A percentile compares a stretch with the other conserved stretches of the same genome.
These are phyloP conservation scores for Mortierella claussenii DNA, from an alignment of 192 early-diverging fungal species.

Conservation along the genomic window DNA sequence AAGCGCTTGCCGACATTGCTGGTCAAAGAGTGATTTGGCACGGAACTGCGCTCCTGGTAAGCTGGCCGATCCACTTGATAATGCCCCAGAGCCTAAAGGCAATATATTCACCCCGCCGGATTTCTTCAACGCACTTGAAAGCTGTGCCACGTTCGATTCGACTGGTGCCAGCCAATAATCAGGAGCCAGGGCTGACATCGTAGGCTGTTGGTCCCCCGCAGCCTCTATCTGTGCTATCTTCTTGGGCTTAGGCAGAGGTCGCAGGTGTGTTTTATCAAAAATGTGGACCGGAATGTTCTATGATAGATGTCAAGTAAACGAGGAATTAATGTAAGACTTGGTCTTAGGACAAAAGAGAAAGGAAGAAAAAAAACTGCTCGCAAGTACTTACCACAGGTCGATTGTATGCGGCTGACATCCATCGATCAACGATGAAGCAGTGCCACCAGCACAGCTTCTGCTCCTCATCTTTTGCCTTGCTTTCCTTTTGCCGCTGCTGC, in stretches of 20 bases:
- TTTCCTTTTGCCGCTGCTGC: constrained; percentile 17
- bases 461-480: constrained; percentile 26
- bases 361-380: neutral
- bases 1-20: constrained; percentile 46
- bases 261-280: constrained; percentile 42
- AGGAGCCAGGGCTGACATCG: neutral
- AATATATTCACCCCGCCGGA: neutral
- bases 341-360: no score
- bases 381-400: constrained; percentile 27
- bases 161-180: constrained; percentile 19
- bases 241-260: constrained; percentile 24
- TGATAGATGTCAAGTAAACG: neutral
- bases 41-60: constrained; percentile 37
- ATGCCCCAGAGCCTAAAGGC: constrained; percentile 9
- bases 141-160: neutral
- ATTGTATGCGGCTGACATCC: constrained; percentile 45
- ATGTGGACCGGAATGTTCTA: constrained; percentile 49
- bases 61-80: neutral
- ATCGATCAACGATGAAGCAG: constrained; percentile 52
- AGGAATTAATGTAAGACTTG: neutral
- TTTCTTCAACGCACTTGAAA: neutral
- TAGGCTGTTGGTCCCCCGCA: neutral
- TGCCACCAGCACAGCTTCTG: constrained; percentile 54
- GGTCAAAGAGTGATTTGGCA: constrained; percentile 38
- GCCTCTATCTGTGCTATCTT: neutral